Percentiles rank a stretch among this genome's conserved stretches.
Conservation (phyloP, 2,329 filamentous ascomycete species). For the Ophiostoma ulmi region DNA sequence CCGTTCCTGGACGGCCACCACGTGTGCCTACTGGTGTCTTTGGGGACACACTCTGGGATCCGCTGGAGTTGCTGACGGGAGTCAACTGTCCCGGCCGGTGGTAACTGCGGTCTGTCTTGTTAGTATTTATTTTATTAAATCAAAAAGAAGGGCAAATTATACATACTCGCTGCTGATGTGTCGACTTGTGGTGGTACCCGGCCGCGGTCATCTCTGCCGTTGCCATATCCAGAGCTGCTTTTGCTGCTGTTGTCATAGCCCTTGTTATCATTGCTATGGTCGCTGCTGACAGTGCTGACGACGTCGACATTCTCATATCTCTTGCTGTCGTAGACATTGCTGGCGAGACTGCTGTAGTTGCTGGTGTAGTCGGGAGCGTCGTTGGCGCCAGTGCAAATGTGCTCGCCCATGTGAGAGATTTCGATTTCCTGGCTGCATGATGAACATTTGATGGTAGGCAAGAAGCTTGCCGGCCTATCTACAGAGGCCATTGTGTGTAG, state of each 20-base stretch:
- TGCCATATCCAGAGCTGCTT: slow-evolving; percentile 25
- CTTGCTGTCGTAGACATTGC: neutral
- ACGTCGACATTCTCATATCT: slow-evolving; percentile 4
- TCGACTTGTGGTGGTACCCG: slow-evolving; percentile 53
- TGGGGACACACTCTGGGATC: slow-evolving; percentile 60
- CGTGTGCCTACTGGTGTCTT: slow-evolving; percentile 46
- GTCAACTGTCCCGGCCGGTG: slow-evolving; percentile 55
- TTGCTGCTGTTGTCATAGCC: slow-evolving; percentile 12
- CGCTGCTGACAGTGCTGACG: slow-evolving; percentile 31
- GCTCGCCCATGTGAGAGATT: slow-evolving; percentile 81
- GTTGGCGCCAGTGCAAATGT: slow-evolving; percentile 58
- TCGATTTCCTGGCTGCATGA: slow-evolving; percentile 72
- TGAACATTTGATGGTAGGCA: slow-evolving; percentile 85
- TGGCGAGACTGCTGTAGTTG: slow-evolving; percentile 7
- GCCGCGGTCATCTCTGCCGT: slow-evolving; percentile 39
- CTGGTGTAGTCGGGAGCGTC: slow-evolving; percentile 34
- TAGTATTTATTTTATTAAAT: slow-evolving; percentile 33
- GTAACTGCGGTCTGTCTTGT: slow-evolving; percentile 48
- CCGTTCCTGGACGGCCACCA: slow-evolving; percentile 26
- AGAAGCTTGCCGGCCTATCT: slow-evolving; percentile 55
- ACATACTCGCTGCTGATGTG: slow-evolving; percentile 53
- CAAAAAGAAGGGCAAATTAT: neutral
- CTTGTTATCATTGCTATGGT: neutral
- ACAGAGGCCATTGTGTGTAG: slow-evolving; percentile 28
- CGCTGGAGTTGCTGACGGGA: slow-evolving; percentile 56